These are phyloP conservation scores for Picea glauca DNA, from an alignment of 75 land plant genomes.

Conservation along the genomic window DNA sequence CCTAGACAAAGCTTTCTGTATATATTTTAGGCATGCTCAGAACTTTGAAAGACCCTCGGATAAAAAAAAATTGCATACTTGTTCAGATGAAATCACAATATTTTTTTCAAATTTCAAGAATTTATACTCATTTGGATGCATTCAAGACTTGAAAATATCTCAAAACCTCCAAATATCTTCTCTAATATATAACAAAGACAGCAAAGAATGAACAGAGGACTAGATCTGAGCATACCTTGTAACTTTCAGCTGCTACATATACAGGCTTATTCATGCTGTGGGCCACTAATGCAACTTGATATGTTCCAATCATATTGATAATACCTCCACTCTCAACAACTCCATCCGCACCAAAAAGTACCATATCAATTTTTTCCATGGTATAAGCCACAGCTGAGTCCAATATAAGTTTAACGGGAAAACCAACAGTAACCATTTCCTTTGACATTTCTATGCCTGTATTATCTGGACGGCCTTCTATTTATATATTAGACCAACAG, in stretches of 20 bases:
- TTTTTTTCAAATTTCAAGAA: not conserved
- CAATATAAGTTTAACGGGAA: constrained; percentile 85
- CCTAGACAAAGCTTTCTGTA: not conserved
- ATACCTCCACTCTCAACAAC: constrained; percentile 98
- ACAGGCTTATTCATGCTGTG: constrained; percentile 93
- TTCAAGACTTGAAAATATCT: not conserved
- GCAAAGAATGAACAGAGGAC: not conserved
- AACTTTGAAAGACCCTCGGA: too few species aligned
- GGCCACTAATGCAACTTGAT: constrained; percentile 90
- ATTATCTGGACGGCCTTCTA: constrained; percentile 96
- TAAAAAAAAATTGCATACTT: not conserved
- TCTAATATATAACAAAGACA: not conserved
- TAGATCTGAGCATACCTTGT: constrained; percentile 59
- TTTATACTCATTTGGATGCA: not conserved
- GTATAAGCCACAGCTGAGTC: constrained; percentile 96
- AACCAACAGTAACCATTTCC: constrained; percentile 67
- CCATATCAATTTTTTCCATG: constrained; percentile 96
- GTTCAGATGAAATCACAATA: not conserved
- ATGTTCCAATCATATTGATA: constrained; percentile 96
- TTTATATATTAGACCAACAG: not conserved
- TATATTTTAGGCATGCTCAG: not conserved
- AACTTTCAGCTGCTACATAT: constrained; percentile 99
- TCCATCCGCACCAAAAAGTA: constrained; percentile 97
- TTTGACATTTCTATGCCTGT: constrained; percentile 80
- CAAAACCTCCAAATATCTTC: not conserved